Conservation (phyloP, 306 rosid genomes). For the Cucurbita argyrosperma region DNA sequence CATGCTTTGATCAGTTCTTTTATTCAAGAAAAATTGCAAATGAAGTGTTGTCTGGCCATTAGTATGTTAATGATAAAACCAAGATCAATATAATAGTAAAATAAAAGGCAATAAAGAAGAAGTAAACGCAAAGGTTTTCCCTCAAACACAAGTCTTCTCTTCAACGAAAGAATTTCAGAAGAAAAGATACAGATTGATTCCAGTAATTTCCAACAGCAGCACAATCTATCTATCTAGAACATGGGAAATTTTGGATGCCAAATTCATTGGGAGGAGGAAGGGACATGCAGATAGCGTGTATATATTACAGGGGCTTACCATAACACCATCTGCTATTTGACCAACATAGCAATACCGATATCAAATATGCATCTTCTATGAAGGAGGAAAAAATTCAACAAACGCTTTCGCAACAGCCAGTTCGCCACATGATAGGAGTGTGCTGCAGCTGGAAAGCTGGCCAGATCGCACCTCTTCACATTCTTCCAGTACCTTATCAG, state of each 20-base stretch:
- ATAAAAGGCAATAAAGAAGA: background rate
- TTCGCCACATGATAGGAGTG: background rate
- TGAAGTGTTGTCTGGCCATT: background rate
- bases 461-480: background rate
- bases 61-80: no score
- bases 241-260: background rate
- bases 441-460: background rate
- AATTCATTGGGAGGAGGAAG: background rate
- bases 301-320: background rate
- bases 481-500: background rate
- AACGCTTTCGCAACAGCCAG: background rate
- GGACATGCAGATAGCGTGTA: background rate
- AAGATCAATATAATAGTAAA: background rate
- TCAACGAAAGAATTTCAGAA: constrained; percentile 5
- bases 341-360: background rate
- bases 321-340: background rate
- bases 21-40: background rate
- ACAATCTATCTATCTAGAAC: background rate
- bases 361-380: background rate
- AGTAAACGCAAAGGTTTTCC: background rate
- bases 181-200: background rate
- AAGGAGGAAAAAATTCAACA: background rate
- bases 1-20: background rate
- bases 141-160: background rate
- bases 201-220: constrained; percentile 3